Conservation (phyloP, 2,329 filamentous ascomycete genomes). For the Fusarium multiceps region DNA sequence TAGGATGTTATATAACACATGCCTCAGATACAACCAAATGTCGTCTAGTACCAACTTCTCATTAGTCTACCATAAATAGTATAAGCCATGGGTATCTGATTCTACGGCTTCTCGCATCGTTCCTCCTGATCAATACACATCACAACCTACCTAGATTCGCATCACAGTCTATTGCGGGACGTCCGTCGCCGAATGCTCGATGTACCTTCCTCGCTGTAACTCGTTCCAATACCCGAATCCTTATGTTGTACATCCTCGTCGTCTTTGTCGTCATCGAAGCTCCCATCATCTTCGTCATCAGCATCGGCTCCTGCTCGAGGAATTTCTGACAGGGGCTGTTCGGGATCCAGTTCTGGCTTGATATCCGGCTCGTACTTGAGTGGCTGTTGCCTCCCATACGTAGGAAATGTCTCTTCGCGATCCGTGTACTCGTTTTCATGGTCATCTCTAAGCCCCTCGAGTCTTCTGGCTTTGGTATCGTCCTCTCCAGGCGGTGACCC, state of each 20-base stretch:
- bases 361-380: constrained; percentile 55
- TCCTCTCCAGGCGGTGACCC: constrained; percentile 19
- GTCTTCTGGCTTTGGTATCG: constrained; percentile 14
- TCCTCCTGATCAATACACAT: constrained; percentile 1
- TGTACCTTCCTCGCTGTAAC: constrained; percentile 57
- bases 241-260: constrained; percentile 46
- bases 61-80: background rate
- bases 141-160: background rate
- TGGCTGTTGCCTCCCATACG: constrained; percentile 54
- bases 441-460: constrained; percentile 39
- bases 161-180: constrained; percentile 42
- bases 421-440: constrained; percentile 53
- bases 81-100: constrained; percentile 23
- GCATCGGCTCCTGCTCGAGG: constrained; percentile 55
- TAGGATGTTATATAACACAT: background rate
- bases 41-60: background rate
- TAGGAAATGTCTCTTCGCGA: constrained; percentile 58
- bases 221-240: constrained; percentile 67
- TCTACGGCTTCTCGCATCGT: constrained; percentile 5
- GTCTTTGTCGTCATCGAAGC: constrained; percentile 51
- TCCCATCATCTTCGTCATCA: constrained; percentile 58
- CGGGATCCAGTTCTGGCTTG: constrained; percentile 51
- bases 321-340: constrained; percentile 50
- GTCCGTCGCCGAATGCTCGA: constrained; percentile 48
- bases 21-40: background rate